A percentile compares a stretch with the other conserved stretches of the same genome.
phyloP scores from a whole-genome alignment of 2,329 filamentous ascomycete species.

The Neonectria hederae region DNA sequence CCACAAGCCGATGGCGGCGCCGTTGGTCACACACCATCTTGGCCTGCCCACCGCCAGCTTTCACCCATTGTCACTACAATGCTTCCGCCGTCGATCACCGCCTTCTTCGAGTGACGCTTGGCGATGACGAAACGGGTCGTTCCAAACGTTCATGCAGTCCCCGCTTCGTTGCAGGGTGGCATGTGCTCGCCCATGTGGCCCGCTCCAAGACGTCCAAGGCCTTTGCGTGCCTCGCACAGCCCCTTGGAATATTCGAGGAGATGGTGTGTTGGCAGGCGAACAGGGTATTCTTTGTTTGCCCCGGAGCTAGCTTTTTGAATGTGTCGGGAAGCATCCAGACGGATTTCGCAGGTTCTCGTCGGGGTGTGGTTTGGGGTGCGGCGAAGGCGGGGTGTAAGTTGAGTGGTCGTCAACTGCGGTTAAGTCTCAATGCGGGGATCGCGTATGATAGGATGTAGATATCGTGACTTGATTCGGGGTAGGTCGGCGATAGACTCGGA shows the following conservation, averaged over 20 bases:
- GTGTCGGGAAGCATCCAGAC: conserved; percentile 1
- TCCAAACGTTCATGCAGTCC: conserved; percentile 39
- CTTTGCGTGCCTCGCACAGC: conserved; percentile 18
- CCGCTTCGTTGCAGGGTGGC: conserved; percentile 37
- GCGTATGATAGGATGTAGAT: conserved; percentile 6
- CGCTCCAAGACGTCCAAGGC: conserved; percentile 21
- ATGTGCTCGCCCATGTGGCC: conserved; percentile 38
- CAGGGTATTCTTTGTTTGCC: background rate
- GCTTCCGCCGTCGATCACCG: conserved; percentile 29
- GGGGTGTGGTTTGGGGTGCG: background rate
- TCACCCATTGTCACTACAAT: background rate
- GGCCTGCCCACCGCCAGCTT: background rate
- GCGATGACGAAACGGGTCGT: conserved; percentile 26
- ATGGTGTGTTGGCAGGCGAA: conserved; percentile 7
- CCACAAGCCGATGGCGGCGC: conserved; percentile 8
- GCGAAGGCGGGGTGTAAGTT: conserved; percentile 4
- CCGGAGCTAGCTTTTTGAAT: background rate
- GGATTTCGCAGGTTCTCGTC: background rate
- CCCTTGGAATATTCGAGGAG: conserved; percentile 18
- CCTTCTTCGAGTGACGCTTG: conserved; percentile 18
- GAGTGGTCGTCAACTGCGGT: conserved; percentile 13
- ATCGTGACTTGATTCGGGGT: background rate
- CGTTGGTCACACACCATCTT: conserved; percentile 5
- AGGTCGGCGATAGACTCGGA: conserved; percentile 19
- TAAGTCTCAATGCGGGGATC: conserved; percentile 3